Evolutionary conservation across 495 filamentous ascomycete species (phyloP).

Genomic region (Physcia stellaris): DNA sequence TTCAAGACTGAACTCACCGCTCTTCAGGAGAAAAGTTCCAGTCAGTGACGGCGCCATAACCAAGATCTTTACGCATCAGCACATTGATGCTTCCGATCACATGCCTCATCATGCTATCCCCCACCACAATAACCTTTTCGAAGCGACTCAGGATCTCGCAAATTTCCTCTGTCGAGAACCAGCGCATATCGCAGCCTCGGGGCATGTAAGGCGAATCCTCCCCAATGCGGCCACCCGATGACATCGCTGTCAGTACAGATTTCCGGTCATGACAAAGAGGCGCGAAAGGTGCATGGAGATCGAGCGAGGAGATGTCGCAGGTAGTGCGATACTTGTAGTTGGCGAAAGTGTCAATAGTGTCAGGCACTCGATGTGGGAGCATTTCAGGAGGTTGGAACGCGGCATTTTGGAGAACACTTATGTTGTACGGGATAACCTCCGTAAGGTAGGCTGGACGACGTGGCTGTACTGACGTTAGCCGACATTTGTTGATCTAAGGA

Average conservation of each 20-base stretch:
- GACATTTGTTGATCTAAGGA: too few species aligned
- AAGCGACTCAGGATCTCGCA: conserved; percentile 35
- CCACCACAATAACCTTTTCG: conserved; percentile 33
- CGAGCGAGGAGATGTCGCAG: conserved; percentile 36
- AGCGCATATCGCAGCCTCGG: conserved; percentile 35
- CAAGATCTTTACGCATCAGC: conserved; percentile 33
- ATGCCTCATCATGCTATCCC: conserved; percentile 41
- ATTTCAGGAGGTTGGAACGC: conserved; percentile 26
- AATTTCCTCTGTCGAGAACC: conserved; percentile 36
- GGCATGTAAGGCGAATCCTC: conserved; percentile 34
- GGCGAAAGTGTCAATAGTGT: conserved; percentile 24
- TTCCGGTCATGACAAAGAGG: conserved; percentile 26
- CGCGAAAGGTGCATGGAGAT: conserved; percentile 31
- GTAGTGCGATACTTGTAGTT: conserved; percentile 26
- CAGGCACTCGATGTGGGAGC: conserved; percentile 20
- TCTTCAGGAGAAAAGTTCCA: conserved; percentile 39
- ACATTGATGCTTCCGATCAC: conserved; percentile 39
- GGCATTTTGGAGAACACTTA: conserved; percentile 16
- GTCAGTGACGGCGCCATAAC: conserved; percentile 39
- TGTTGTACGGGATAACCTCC: conserved; percentile 8
- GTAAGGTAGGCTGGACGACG: conserved; percentile 15
- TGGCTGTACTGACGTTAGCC: conserved; percentile 4
- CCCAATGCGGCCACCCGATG: conserved; percentile 34
- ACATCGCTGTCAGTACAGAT: conserved; percentile 35
- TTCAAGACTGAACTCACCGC: conserved; percentile 19